Percentiles rank a stretch among this genome's conserved stretches.
phyloP scores from a whole-genome alignment of 306 rosid species.

The Ceratonia siliqua region DNA sequence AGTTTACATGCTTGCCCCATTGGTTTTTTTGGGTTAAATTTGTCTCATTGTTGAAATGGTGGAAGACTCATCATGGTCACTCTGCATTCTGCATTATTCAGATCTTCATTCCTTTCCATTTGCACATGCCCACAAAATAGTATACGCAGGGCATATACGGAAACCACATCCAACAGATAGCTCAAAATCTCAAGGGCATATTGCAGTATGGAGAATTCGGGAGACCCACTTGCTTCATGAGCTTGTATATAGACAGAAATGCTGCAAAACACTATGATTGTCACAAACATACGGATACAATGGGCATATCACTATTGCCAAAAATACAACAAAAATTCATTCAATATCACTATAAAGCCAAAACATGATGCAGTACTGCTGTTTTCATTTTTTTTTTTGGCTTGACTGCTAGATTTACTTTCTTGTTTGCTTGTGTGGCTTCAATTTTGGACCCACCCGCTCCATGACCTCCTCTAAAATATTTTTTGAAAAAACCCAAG shows the following conservation, averaged over 20 bases:
- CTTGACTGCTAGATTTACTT: constrained; percentile 21
- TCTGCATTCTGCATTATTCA: constrained; percentile 33
- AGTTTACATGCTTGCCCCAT: constrained; percentile 28
- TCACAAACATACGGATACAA: constrained; percentile 27
- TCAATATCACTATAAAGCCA: constrained; percentile 26
- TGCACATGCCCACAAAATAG: constrained; percentile 18
- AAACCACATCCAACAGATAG: constrained; percentile 30
- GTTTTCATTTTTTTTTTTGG: constrained; percentile 19
- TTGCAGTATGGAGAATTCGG: constrained; percentile 25
- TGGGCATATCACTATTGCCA: constrained; percentile 20
- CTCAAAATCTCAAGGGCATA: constrained; percentile 33
- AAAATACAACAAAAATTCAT: constrained; percentile 20
- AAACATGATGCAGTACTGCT: constrained; percentile 16
- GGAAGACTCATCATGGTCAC: constrained; percentile 36
- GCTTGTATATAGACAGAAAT: constrained; percentile 17
- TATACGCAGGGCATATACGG: constrained; percentile 17
- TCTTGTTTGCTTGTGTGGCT: constrained; percentile 15
- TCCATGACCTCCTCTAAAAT: constrained; percentile 2
- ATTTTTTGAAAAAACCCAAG: constrained; percentile 13
- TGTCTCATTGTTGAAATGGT: constrained; percentile 22
- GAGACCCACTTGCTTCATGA: constrained; percentile 36
- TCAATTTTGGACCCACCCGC: constrained; percentile 14
- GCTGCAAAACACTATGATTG: constrained; percentile 35
- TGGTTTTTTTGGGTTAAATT: constrained; percentile 11
- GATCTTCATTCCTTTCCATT: constrained; percentile 30